Base-by-base conservation (phyloP, 257 asterid species). In the Cynanchum wilfordii region DNA sequence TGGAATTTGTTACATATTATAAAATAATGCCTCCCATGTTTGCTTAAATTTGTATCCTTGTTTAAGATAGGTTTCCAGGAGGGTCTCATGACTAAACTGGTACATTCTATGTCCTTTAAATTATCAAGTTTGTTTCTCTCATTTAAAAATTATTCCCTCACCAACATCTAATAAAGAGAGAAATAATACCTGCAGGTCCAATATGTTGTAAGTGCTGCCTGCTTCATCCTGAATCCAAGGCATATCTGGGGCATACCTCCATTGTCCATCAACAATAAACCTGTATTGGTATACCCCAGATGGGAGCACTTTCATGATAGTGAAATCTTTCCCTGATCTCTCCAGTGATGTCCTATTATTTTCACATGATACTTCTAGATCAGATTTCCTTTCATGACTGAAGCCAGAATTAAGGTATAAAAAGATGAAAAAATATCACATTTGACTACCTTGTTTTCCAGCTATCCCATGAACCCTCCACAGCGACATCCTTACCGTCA, bases 401-500 rank as follows among this genome's bases (percentile, higher is more conserved):
- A 70, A 7, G 60, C 38, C 30, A 71, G 67, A 73, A 75, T 69
- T 57, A 33, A 30, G 65, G 44, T 10, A 73, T 55, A 22, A 25
- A 77, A 51, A 11, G 70, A 27, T 22, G 50, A 56, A 10, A 47
- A 24, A 63, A 25, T 47, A 65, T 7, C 45, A n/a, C 45, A 10
- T 27, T 64, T 13, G 73, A 57, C 50, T 22, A 92, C 99, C 97
- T 92, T 58, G 97, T 82, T 79, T 87, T 92, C 97, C 99, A 95
- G 79, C 87, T 80, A 83, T 95, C 98, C 99, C 99, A 95, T 24
- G 99, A 95, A 54, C 99, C 99, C 84, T 92, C 99, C 69, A 95
- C 91, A 3, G 88, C 81, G 72, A 92, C 96, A 63, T 95, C 98
- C 68, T 87, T 87, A 73, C 96, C 98, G 63, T 86, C 99, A 70